Base-by-base conservation (phyloP, 2,329 filamentous ascomycete genomes). In the Leptographium lundbergii region DNA sequence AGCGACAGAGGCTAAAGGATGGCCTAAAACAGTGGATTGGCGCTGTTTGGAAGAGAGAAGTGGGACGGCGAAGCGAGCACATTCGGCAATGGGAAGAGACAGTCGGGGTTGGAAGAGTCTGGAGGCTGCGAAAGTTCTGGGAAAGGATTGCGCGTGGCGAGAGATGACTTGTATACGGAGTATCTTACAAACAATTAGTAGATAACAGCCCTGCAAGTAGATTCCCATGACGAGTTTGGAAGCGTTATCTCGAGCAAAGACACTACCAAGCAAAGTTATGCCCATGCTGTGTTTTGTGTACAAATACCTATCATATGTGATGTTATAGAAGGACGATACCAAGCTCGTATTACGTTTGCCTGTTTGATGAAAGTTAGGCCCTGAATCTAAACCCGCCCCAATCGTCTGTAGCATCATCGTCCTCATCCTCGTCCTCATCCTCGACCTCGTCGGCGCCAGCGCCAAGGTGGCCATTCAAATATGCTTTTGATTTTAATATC, bases 1-100 rank as follows among this genome's bases (percentile, higher is more conserved):
- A 89, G 71, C 79, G 79, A 64, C 84, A 88, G 71, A 76, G 77
- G 61, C 75, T 89, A 51, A 88, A 88, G 67, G 85, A 89, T 65
- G 77, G 77, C 19, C 69, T 89, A 61, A 72, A 85, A 45, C 75
- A 77, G 14, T 88, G 85, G 83, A 77, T 89, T 2, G 85, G 79
- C 34, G 72, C 69, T n/a, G 79, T 80, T 29, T 82, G 78, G 79
- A 73, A 70, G 48, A 72, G 78, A 24, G 75, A 81, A 68, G 79
- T 82, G 3, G 70, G 70, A 58, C 73, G 77, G 67, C 71, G 74
- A 53, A 74, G 75, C 64, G 75, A 82, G 66, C 71, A 73, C 58
- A 70, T 79, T 27, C 72, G 69, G 62, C 67, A 66, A 61, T 74
- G 72, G 68, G 76, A 82, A 62, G 80, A 83, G 67, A 73, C 70